Evolutionary conservation across 2,329 filamentous ascomycete species (phyloP).

Genomic region (Penicillium corylophilum): DNA sequence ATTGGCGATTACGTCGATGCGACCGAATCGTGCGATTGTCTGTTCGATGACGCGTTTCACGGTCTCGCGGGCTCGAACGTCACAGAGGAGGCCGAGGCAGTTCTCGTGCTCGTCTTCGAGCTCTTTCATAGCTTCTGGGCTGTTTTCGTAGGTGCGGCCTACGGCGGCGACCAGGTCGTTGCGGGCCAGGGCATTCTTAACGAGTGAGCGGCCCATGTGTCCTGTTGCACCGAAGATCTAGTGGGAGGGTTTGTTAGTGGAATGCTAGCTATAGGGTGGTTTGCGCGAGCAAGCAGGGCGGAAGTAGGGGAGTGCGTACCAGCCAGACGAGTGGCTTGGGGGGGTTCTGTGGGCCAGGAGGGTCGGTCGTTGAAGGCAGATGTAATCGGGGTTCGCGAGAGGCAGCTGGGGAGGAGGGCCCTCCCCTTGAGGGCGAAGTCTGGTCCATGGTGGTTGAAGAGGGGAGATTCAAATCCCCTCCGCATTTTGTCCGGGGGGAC

Average conservation of each 20-base stretch:
- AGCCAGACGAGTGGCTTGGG: constrained; percentile 83
- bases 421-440: constrained; percentile 26
- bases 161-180: constrained; percentile 85
- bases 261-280: neutral
- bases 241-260: constrained; percentile 9
- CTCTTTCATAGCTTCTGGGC: constrained; percentile 67
- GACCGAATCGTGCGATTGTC: constrained; percentile 72
- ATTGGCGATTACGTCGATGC: constrained; percentile 86
- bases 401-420: constrained; percentile 24
- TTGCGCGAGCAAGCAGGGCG: neutral
- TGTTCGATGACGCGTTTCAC: constrained; percentile 69
- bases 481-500: constrained; percentile 27
- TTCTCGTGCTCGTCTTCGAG: constrained; percentile 60
- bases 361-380: constrained; percentile 82
- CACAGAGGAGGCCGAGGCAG: constrained; percentile 80
- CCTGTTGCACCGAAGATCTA: constrained; percentile 95
- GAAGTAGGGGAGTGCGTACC: constrained; percentile 53
- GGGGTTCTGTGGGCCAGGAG: constrained; percentile 69
- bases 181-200: constrained; percentile 75
- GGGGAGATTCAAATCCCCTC: constrained; percentile 19
- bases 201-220: constrained; percentile 89
- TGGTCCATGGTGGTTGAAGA: constrained; percentile 25
- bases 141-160: constrained; percentile 77
- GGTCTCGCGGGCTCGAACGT: constrained; percentile 79
- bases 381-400: constrained; percentile 50